Base-by-base conservation (phyloP, 768 basidiomycete species). In the Lactarius trivialis region DNA sequence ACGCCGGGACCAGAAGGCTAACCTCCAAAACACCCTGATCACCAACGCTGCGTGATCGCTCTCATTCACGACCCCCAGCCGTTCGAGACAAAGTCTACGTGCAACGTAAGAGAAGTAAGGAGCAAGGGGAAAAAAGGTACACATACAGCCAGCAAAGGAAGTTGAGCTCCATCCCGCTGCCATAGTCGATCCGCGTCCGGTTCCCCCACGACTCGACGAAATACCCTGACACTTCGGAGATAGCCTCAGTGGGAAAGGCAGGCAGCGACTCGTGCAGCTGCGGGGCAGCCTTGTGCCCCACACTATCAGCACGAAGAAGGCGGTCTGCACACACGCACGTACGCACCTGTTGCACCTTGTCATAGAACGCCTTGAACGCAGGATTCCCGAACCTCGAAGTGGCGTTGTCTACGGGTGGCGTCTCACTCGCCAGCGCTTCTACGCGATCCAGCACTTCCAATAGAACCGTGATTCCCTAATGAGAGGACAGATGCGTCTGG, bases 81-180 rank as follows among this genome's bases (percentile, higher is more conserved):
- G 83, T 67, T 85, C 82, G 2, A 98, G 76, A 70, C 93, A 98
- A 41, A 93, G 76, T 64, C 96, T 98, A 69, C 30, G 63, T 21
- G 21, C 30, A n/a, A 49, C 56, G 15, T 11, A n/a, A 17, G 12
- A 37, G 28, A 36, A 45, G 52, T 19, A 24, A 63, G 17, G 36
- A 26, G 56, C 17, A 56, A 24, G 32, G 5, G 14, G 7, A 32
- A 34, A 49, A 28, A 7, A 48, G 7, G 8, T 21, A 24, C 21
- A 1, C 92, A 67, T 71, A 97, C 95, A 98, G 71, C 94, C 94
- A 98, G 69, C 95, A 98, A 3, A 98, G 63, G 70, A 98, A 99
- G 74, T 98, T 96, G 49, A 98, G 80, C 71, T 99, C 97, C 96
- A 98, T 98, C 15, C 97, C 97, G 69, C 94, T 97, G n/a, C 97